These are phyloP conservation scores for Acephala macrosclerotiorum DNA, from an alignment of 2,329 filamentous ascomycete species.

Conservation along the genomic window DNA sequence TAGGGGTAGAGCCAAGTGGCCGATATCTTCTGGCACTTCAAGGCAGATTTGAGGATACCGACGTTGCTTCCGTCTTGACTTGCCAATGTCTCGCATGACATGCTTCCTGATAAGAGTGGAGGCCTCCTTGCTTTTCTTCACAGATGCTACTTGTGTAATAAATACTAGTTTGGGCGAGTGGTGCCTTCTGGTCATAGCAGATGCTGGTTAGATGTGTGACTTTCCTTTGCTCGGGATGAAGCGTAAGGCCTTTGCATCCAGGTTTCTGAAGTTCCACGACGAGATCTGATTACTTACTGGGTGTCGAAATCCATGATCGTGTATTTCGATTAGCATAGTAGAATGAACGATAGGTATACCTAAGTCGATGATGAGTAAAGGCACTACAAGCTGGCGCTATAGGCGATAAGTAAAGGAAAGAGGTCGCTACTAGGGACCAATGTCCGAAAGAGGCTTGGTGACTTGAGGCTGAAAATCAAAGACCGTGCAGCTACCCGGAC, in stretches of 20 bases:
- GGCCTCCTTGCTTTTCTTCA: constrained; percentile 17
- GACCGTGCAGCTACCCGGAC: background rate
- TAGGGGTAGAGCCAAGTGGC: background rate
- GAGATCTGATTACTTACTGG: background rate
- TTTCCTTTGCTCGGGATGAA: background rate
- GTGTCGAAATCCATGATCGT: background rate
- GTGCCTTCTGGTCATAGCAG: background rate
- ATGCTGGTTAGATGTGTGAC: background rate
- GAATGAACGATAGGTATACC: background rate
- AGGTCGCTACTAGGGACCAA: constrained; percentile 4
- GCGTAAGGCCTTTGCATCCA: background rate
- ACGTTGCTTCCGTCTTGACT: constrained; percentile 16
- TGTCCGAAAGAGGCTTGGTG: constrained; percentile 10
- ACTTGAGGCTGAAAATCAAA: constrained; percentile 15
- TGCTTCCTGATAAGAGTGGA: constrained; percentile 29
- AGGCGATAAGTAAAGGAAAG: constrained; percentile 15
- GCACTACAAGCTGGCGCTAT: background rate
- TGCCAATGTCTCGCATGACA: constrained; percentile 32
- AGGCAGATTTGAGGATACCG: constrained; percentile 13
- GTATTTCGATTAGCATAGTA: background rate
- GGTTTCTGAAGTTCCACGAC: background rate
- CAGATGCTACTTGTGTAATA: constrained; percentile 20
- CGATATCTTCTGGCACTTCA: constrained; percentile 12
- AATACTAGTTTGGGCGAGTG: constrained; percentile 16
- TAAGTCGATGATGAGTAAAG: background rate